Base-by-base conservation (phyloP, 108 stramenopile genomes). In the Nitzschia inconspicua region DNA sequence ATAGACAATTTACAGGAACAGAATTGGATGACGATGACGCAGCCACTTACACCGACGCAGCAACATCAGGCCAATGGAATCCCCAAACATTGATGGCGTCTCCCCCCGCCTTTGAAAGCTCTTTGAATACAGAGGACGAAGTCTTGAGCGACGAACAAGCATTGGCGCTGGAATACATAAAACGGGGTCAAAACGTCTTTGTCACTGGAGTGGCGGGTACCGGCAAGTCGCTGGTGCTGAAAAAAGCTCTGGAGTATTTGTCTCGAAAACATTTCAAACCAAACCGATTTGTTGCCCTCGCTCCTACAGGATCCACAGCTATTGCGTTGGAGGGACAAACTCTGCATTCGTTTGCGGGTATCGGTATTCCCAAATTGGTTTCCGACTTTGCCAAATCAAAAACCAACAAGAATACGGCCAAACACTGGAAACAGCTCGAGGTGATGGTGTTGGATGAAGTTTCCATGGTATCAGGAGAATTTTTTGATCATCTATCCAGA, bases 401-500 rank as follows among this genome's bases (percentile, higher is more conserved):
- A 68, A 54, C 54, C 0, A 80, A 76, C 39, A 76, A 80, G 47
- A 64, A 77, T 20, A 47, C 60, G 13, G 65, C 54, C 44, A 49
- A 63, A 44, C 66, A 61, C 0, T 84, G 78, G 82, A 60, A 73
- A 22, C 65, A 75, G 59, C 78, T 82, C 18, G 71, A 79, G 42
- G 54, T 80, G 2, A 32, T 86, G 40, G 67, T 96, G 10, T 64
- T 94, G 23, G 93, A 94, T 74, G 95, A 94, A 57, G 83, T 89
- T 24, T 68, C 63, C 35, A 89, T 94, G 89, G 49, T 95, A 43
- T 81, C 85, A 2, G 86, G 77, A 20, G 73, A 66, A 14, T 79
- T 94, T 31, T 82, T 95, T 47, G 93, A 95, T 77, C 80, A 80
- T 47, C 65, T 93, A 20, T 65, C 63, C 19, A 26, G 55, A 24